A percentile compares a stretch with the other conserved stretches of the same genome.
Conservation (phyloP, 306 rosid species). For the Acacia crassicarpa region DNA sequence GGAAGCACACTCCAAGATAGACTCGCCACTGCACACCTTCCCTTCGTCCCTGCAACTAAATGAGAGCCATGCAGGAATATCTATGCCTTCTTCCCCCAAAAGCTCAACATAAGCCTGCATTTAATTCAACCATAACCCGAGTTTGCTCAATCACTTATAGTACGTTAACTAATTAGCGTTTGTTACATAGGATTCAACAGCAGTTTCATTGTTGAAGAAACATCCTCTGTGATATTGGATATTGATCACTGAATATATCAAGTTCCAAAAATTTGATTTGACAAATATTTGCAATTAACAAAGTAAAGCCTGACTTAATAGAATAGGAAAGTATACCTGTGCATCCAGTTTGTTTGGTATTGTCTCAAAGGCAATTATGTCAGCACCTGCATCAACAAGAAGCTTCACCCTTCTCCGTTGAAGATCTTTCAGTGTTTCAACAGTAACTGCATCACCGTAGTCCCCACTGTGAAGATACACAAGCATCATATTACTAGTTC, state of each 20-base stretch:
- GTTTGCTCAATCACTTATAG: background rate
- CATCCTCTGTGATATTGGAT: background rate
- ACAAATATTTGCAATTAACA: background rate
- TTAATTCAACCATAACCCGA: slow-evolving; percentile 8
- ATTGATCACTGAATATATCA: background rate
- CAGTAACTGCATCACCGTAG: slow-evolving; percentile 66
- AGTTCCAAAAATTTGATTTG: background rate
- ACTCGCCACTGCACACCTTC: slow-evolving; percentile 72
- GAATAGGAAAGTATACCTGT: slow-evolving; percentile 42
- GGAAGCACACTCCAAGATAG: slow-evolving; percentile 72
- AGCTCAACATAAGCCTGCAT: slow-evolving; percentile 81
- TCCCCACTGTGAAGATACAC: slow-evolving; percentile 54
- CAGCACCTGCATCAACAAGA: slow-evolving; percentile 76
- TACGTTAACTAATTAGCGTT: background rate
- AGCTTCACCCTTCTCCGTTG: slow-evolving; percentile 82
- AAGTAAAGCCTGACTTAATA: background rate
- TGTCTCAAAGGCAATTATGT: slow-evolving; percentile 86
- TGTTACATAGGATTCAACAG: background rate
- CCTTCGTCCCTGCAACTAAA: slow-evolving; percentile 77
- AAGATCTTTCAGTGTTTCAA: slow-evolving; percentile 66
- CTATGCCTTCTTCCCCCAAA: slow-evolving; percentile 71
- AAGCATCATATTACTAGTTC: slow-evolving; percentile 2
- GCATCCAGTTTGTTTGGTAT: slow-evolving; percentile 85
- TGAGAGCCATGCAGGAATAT: slow-evolving; percentile 87
- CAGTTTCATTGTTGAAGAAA: background rate